phyloP scores from a whole-genome alignment of 2,329 filamentous ascomycete genomes.

The Colletotrichum sp. region DNA sequence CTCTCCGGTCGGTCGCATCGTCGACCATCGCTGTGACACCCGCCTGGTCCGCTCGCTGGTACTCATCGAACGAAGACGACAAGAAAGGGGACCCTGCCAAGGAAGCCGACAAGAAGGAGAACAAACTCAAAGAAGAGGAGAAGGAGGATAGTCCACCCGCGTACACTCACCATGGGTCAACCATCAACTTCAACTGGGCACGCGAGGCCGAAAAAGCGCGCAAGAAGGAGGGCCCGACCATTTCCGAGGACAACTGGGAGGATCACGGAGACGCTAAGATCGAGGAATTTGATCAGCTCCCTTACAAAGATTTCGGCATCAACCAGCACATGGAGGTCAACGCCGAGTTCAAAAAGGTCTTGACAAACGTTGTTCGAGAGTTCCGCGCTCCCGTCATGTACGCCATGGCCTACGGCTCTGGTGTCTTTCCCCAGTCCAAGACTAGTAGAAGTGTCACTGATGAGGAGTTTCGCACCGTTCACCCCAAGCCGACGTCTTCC shows the following conservation, averaged over 20 bases:
- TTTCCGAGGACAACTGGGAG: slow-evolving; percentile 42
- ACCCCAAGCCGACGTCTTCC: slow-evolving; percentile 81
- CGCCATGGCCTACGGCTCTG: slow-evolving; percentile 96
- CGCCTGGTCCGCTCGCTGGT: neutral
- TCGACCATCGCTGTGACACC: neutral
- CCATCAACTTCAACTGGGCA: slow-evolving; percentile 22
- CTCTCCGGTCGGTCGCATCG: neutral
- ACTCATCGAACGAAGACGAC: neutral
- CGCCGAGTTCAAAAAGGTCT: slow-evolving; percentile 89
- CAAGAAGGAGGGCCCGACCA: slow-evolving; percentile 1
- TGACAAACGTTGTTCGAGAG: slow-evolving; percentile 87
- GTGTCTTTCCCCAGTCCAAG: slow-evolving; percentile 83
- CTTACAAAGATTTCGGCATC: slow-evolving; percentile 73
- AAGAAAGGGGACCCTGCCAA: neutral
- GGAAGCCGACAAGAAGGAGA: slow-evolving; percentile 1
- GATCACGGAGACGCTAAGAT: slow-evolving; percentile 46
- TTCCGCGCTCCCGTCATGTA: slow-evolving; percentile 94
- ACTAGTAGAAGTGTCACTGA: slow-evolving; percentile 56
- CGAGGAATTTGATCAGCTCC: slow-evolving; percentile 48
- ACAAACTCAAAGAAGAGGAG: neutral
- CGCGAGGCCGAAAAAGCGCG: slow-evolving; percentile 2
- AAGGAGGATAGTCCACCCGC: neutral
- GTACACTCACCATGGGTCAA: slow-evolving; percentile 16
- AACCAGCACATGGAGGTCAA: slow-evolving; percentile 98
- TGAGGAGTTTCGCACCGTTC: slow-evolving; percentile 66